Evolutionary conservation across 495 filamentous ascomycete species (phyloP).

Genomic region (Penicillium antarcticum): DNA sequence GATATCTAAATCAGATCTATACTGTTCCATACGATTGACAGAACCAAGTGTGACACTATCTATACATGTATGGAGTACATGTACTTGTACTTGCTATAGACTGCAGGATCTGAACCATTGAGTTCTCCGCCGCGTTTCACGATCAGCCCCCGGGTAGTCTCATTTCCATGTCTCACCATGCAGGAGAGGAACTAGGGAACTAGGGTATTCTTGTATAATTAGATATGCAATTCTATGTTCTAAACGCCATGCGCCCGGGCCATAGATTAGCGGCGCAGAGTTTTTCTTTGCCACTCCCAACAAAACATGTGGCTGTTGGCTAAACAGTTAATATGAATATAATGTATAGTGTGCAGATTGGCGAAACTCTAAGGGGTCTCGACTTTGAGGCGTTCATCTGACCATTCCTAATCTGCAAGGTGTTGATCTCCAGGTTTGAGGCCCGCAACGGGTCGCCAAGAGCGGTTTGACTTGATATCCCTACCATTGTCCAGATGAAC

Average conservation of each 20-base stretch:
- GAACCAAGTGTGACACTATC: no score
- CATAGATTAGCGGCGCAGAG: slow-evolving; percentile 4
- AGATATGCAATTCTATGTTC: not conserved
- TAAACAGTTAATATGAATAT: no score
- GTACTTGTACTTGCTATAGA: no score
- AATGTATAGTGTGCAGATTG: no score
- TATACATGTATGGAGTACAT: no score
- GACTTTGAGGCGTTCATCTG: not conserved
- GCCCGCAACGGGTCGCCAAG: no score
- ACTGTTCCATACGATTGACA: no score
- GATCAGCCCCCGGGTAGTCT: slow-evolving; percentile 2
- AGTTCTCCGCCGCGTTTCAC: slow-evolving; percentile 4
- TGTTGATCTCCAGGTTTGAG: no score
- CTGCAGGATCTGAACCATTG: not conserved
- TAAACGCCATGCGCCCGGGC: slow-evolving; percentile 5
- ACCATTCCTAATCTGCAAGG: no score
- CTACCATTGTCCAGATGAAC: slow-evolving; percentile 1
- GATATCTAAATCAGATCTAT: no score
- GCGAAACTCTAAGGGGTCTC: slow-evolving; percentile 3
- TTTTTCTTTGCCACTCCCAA: slow-evolving; percentile 11
- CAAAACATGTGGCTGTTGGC: slow-evolving; percentile 7
- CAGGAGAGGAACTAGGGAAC: not conserved
- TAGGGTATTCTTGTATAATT: not conserved
- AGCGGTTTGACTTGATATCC: not conserved
- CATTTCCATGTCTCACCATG: slow-evolving; percentile 7